Base-by-base conservation (phyloP, 768 basidiomycete species). In the Mycena pura region DNA sequence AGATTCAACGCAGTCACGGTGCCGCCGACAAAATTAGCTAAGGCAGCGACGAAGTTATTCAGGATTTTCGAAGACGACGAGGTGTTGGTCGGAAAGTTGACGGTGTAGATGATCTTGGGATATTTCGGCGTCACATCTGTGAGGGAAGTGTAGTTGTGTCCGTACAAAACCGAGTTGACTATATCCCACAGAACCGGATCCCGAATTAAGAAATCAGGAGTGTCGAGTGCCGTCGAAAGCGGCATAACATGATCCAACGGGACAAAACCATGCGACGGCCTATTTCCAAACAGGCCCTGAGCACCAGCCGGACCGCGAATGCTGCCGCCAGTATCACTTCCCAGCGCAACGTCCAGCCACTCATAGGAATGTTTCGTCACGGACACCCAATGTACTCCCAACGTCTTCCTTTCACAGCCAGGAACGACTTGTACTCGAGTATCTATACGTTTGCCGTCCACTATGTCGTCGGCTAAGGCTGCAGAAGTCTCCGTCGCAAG, bases 281-380 rank as follows among this genome's bases (percentile, higher is more conserved):
- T 52, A 52, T 52, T 52, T 38, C 51, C 51, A 52, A 52, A 52
- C 51, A 52, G 43, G 36, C 51, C 51, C 51, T 52, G 51, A 39
- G 32, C 39, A 41, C 28, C 51, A 52, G 51, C 51, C 22, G 51
- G 51, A 41, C 51, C 51, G 31, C 51, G 51, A 41, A 52, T 52
- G 43, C 51, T 52, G 31, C 51, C 51, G 31, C 39, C 51, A 41
- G 51, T 52, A 41, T 52, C 51, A 43, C 51, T 52, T 52, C 51
- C 51, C 51, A 52, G 51, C 40, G 51, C 51, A 52, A 17, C 40
- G 51, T 52, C 51, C 21, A 52, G 51, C 51, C 51, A 52, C 28
- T 41, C 39, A 24, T 52, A 52, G 39, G 51, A 52, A n/a, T n/a
- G n/a, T n/a, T n/a, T n/a, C n/a, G n/a, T n/a, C n/a, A n/a, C n/a